Evolutionary conservation across 805 yeast genomes (phyloP), one percentile per base, ranked within the genome.

Genomic region (Candida golubevii): DNA sequence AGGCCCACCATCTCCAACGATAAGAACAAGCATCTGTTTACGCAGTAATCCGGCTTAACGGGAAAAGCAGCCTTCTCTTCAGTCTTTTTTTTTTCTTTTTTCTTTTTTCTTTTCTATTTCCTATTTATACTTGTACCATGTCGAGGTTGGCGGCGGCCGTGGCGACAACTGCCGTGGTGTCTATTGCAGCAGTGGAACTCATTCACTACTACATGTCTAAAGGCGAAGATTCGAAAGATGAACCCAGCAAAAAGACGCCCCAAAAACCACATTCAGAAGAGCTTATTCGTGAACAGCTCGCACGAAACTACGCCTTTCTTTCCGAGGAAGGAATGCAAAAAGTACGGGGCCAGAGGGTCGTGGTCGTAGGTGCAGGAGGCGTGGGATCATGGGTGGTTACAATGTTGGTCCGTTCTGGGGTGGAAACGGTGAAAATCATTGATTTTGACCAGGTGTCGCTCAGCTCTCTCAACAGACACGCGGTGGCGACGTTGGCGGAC

Each of bases 371-470:
- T 28, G 93, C 91, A 13, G 99, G 99, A 46, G 99, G 99, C 46
- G 99, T 93, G 34, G 99, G 99, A 2, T 90, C 97, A 0, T 90
- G 97, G 91, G 96, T 84, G 23, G 83, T 85, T 10, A 84, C 95
- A 9, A 88, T 95, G 85, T 74, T 93, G 45, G 85, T 86, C 1
- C 80, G 99, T 57, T 86, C 96, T 13, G 99, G 99, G 12, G 83
- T 90, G 33, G 83, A 85, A 15, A 77, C 79, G 47, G 62, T 93
- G 42, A 77, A 89, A 54, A 75, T 93, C 45, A 81, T 93, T 42
- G 99, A 93, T 65, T 93, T 93, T 61, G 99, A 93, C 64, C 99
- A 93, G 68, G 97, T 93, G 26, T 82, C 97, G 1, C 71, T 93
- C 47, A 85, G 96, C 39, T 88, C 97, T 8, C 72, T 93, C 48